A percentile compares a stretch with the other conserved stretches of the same genome.
Conservation (phyloP, 1,284 basidiomycete species). For the Ceratobasidium sp. region DNA sequence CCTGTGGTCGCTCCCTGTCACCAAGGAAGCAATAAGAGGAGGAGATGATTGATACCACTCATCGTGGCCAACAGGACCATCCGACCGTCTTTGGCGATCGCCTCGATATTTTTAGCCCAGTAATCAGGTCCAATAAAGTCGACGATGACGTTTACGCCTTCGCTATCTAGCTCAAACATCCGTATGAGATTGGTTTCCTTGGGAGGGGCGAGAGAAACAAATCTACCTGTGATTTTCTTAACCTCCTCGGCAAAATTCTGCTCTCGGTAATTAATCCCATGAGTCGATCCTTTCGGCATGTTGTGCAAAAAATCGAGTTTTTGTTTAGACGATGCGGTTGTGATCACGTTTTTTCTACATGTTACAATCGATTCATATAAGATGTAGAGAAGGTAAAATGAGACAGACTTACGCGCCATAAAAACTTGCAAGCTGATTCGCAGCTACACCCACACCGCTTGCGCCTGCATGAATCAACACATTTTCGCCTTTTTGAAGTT, state of each 20-base stretch:
- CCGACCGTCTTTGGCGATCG: slow-evolving; percentile 81
- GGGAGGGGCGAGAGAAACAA: background rate
- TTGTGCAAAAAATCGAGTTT: slow-evolving; percentile 85
- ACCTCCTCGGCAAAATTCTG: slow-evolving; percentile 81
- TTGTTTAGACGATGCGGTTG: slow-evolving; percentile 87
- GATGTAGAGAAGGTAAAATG: too few relatives aligned
- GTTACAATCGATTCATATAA: background rate
- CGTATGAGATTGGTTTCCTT: background rate
- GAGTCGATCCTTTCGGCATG: slow-evolving; percentile 71
- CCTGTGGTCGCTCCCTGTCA: slow-evolving; percentile 61
- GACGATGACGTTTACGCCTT: slow-evolving; percentile 85
- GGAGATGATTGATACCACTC: slow-evolving; percentile 66
- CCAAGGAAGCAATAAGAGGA: too few relatives aligned
- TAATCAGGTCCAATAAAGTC: slow-evolving; percentile 91
- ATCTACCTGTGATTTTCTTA: slow-evolving; percentile 66
- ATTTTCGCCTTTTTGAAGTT: slow-evolving; percentile 77
- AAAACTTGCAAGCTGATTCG: slow-evolving; percentile 87
- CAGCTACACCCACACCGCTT: slow-evolving; percentile 90
- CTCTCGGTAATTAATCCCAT: slow-evolving; percentile 88
- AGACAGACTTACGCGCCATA: slow-evolving; percentile 76
- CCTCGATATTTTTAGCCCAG: slow-evolving; percentile 84
- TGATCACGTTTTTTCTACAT: slow-evolving; percentile 75
- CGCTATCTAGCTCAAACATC: slow-evolving; percentile 56
- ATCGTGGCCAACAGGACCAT: slow-evolving; percentile 79
- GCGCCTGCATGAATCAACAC: slow-evolving; percentile 92